Percentiles rank a stretch among this genome's conserved stretches.
Conservation (phyloP, 257 asterid species). For the Perilla frutescens region DNA sequence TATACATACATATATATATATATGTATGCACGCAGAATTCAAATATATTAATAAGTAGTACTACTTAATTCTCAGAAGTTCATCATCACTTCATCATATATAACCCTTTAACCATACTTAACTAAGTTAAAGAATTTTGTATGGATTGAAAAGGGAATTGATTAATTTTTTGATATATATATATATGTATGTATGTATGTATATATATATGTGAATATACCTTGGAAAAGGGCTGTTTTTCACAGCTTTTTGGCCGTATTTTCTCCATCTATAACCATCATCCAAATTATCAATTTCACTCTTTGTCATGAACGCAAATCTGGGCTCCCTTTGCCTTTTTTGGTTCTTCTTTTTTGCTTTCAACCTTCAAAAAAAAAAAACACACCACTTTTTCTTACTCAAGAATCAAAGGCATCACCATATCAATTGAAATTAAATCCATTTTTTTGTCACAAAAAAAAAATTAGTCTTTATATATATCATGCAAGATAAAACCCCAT, state of each 20-base stretch:
- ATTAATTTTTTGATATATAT: neutral
- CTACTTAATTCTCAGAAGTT: too few species aligned
- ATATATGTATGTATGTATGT: slow-evolving; percentile 33
- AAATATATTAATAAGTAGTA: too few species aligned
- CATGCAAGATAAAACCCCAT: too few species aligned
- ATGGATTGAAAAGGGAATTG: neutral
- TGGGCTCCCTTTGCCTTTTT: slow-evolving; percentile 72
- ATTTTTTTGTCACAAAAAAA: too few species aligned
- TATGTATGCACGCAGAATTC: neutral
- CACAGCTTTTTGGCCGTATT: slow-evolving; percentile 95
- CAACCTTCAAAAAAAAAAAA: slow-evolving; percentile 45
- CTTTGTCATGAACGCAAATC: slow-evolving; percentile 98
- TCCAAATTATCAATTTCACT: slow-evolving; percentile 88
- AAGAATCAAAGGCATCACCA: neutral
- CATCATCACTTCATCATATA: too few species aligned
- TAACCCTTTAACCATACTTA: too few species aligned
- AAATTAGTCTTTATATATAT: too few species aligned
- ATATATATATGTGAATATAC: slow-evolving; percentile 44
- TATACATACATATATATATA: slow-evolving; percentile 18
- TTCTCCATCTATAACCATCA: slow-evolving; percentile 97
- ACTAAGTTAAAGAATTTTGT: neutral
- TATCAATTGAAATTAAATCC: too few species aligned
- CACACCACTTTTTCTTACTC: slow-evolving; percentile 21
- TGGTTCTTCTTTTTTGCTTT: slow-evolving; percentile 75
- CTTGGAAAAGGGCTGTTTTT: slow-evolving; percentile 96